Evolutionary conservation across 768 basidiomycete species (phyloP).

Genomic region (Bullera alba): DNA sequence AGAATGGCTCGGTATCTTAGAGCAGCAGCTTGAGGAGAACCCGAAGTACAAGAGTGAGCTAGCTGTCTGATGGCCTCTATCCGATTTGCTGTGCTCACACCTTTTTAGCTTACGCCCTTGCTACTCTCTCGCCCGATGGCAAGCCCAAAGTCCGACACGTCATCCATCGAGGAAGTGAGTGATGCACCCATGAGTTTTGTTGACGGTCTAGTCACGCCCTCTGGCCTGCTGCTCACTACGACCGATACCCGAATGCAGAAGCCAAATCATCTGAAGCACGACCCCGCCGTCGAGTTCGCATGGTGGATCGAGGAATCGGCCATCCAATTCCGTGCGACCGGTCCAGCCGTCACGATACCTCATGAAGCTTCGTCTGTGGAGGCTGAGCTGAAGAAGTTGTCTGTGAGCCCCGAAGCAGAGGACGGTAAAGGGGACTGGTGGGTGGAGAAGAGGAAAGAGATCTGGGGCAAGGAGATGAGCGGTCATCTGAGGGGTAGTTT

Average conservation of each 20-base stretch:
- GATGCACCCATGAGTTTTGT: background rate
- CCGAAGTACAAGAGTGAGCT: slow-evolving; percentile 28
- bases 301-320: slow-evolving; percentile 42
- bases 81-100: background rate
- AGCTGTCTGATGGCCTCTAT: background rate
- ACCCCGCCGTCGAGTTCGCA: slow-evolving; percentile 33
- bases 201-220: slow-evolving; percentile 28
- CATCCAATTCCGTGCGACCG: slow-evolving; percentile 41
- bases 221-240: slow-evolving; percentile 29
- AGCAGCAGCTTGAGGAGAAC: slow-evolving; percentile 16
- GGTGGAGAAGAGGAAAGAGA: slow-evolving; percentile 30
- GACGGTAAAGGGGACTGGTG: slow-evolving; percentile 32
- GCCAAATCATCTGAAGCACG: slow-evolving; percentile 23
- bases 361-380: slow-evolving; percentile 2
- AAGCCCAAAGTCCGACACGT: slow-evolving; percentile 38
- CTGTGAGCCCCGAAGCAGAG: slow-evolving; percentile 20
- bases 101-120: slow-evolving; percentile 37
- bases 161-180: slow-evolving; percentile 39
- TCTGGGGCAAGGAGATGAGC: slow-evolving; percentile 32
- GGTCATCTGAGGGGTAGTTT: slow-evolving; percentile 44
- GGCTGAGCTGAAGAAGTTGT: slow-evolving; percentile 8
- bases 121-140: slow-evolving; percentile 26
- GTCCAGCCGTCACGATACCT: slow-evolving; percentile 27
- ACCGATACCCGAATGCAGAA: slow-evolving; percentile 45
- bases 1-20: slow-evolving; percentile 1